Conservation (phyloP, 208 protist genomes). For the Acanthamoeba lenticulata region DNA sequence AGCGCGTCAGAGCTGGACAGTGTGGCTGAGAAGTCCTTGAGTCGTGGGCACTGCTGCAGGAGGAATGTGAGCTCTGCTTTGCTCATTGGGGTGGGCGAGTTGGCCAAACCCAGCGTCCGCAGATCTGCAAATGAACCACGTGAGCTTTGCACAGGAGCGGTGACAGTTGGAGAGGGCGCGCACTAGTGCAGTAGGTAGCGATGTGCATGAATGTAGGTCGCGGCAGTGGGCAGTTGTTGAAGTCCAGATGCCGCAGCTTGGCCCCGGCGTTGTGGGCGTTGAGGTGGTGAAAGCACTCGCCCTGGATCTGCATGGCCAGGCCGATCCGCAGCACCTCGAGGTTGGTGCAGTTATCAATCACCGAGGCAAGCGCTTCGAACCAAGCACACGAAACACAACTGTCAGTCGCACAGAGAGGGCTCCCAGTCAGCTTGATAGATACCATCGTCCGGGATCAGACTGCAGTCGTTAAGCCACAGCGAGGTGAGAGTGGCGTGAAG, state of each 20-base stretch:
- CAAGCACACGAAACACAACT: background rate
- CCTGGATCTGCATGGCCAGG: background rate
- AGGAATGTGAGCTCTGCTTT: background rate
- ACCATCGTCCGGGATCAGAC: background rate
- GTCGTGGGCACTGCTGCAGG: background rate
- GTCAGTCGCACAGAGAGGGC: background rate
- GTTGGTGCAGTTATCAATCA: background rate
- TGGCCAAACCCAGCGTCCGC: background rate
- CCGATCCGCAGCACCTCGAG: background rate
- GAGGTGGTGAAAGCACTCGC: background rate
- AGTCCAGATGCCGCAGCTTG: background rate
- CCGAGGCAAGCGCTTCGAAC: background rate
- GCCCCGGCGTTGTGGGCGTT: background rate
- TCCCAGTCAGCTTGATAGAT: background rate
- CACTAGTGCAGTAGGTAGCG: background rate
- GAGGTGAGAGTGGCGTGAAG: background rate
- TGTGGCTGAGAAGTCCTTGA: background rate
- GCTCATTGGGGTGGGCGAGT: background rate
- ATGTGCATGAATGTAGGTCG: background rate
- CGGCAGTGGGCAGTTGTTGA: background rate
- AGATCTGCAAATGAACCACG: background rate
- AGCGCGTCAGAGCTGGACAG: background rate
- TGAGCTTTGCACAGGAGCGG: background rate
- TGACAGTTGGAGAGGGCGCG: background rate
- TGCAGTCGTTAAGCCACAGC: constrained; percentile 13